phyloP scores from a whole-genome alignment of 139 green algal genomes.

The Haematococcus lacustris region DNA sequence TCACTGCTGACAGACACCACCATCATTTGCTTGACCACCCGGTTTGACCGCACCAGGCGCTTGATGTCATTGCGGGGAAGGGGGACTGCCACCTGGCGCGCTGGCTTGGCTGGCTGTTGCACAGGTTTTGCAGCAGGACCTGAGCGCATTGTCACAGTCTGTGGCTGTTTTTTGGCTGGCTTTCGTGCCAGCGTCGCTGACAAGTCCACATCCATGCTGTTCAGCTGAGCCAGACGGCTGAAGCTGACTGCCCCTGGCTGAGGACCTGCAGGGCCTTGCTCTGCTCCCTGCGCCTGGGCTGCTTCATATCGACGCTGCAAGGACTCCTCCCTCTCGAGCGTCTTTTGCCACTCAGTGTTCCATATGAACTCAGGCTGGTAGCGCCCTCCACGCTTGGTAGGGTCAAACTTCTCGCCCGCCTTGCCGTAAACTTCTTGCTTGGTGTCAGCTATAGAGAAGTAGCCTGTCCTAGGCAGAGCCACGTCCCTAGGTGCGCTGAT shows the following conservation, averaged over 20 bases:
- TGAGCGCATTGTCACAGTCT: too few species aligned
- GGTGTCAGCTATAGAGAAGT: slow-evolving; percentile 40
- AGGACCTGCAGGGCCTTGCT: not conserved
- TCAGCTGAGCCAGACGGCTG: slow-evolving; percentile 38
- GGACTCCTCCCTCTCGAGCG: slow-evolving; percentile 11
- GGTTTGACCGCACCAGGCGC: slow-evolving; percentile 7
- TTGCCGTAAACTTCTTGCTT: slow-evolving; percentile 29
- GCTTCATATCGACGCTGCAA: slow-evolving; percentile 17
- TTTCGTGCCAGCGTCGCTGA: too few species aligned
- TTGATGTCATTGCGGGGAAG: slow-evolving; percentile 17
- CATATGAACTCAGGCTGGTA: slow-evolving; percentile 81
- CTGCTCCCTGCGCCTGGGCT: not conserved
- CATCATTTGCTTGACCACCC: slow-evolving; percentile 6
- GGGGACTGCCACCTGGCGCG: not conserved
- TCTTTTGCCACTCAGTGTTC: slow-evolving; percentile 71
- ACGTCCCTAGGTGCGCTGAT: not conserved
- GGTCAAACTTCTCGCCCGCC: slow-evolving; percentile 45
- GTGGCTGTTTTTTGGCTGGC: too few species aligned
- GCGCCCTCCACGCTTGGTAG: slow-evolving; percentile 53
- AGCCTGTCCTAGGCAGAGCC: slow-evolving; percentile 31
- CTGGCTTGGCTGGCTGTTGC: too few species aligned
- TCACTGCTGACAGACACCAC: slow-evolving; percentile 9
- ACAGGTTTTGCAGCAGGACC: too few species aligned
- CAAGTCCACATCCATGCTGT: slow-evolving; percentile 66
- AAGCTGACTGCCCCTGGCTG: slow-evolving; percentile 37